A percentile compares a stretch with the other conserved stretches of the same genome.
phyloP scores from a whole-genome alignment of 2,329 filamentous ascomycete species.

The Aspergillus japonicus region DNA sequence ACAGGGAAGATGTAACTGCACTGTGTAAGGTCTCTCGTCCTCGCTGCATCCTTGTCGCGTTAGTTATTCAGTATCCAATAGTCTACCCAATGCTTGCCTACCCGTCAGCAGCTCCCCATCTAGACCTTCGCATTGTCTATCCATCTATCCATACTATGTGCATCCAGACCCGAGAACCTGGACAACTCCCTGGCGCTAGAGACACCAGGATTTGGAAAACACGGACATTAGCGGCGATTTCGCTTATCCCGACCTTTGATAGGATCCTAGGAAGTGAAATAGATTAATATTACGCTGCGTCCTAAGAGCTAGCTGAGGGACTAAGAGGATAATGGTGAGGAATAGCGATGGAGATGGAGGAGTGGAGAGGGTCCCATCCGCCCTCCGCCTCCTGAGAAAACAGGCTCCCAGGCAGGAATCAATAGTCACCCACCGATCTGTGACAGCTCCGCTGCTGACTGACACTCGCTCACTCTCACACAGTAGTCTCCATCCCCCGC shows the following conservation, averaged over 20 bases:
- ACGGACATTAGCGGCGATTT: not conserved
- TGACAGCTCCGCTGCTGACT: not conserved
- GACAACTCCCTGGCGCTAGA: constrained; percentile 6
- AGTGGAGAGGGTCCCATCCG: not conserved
- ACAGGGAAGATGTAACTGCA: not conserved
- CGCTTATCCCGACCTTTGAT: not conserved
- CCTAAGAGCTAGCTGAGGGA: not conserved
- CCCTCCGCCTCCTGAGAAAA: not conserved
- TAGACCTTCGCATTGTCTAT: constrained; percentile 3
- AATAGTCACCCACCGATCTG: constrained; percentile 8
- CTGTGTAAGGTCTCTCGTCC: not conserved
- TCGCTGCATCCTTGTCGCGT: not conserved
- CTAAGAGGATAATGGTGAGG: not conserved
- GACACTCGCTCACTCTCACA: not conserved
- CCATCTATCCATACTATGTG: constrained; percentile 1
- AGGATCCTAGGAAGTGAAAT: not conserved
- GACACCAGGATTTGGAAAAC: constrained; percentile 10
- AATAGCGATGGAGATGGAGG: not conserved
- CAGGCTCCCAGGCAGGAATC: constrained; percentile 1
- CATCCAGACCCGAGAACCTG: constrained; percentile 12
- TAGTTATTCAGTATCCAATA: not conserved
- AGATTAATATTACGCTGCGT: constrained; percentile 1
- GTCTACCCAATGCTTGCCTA: not conserved
- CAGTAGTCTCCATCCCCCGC: not conserved
- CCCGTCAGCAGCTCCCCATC: not conserved